Conservation (phyloP, 2,329 filamentous ascomycete genomes). For the Fusarium mundagurra region DNA sequence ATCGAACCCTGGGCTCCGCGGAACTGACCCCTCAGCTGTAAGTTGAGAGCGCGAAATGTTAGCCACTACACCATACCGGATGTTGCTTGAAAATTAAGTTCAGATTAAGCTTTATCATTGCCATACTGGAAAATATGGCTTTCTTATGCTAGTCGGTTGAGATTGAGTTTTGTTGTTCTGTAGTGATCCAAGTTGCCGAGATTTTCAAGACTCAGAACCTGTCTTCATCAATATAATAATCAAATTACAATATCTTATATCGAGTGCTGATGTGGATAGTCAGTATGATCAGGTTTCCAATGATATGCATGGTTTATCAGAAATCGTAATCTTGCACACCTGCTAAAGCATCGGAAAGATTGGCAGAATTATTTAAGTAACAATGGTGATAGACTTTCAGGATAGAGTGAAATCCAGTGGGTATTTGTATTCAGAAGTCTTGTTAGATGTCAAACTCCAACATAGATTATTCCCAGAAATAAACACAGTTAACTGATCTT, state of each 20-base stretch:
- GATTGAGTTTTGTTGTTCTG: not conserved
- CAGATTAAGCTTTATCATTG: not conserved
- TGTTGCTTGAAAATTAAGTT: not conserved
- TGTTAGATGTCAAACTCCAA: not conserved
- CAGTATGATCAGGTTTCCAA: not conserved
- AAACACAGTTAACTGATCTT: not conserved
- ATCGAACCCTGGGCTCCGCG: conserved; percentile 44
- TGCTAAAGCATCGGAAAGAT: not conserved
- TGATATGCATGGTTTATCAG: not conserved
- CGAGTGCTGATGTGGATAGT: not conserved
- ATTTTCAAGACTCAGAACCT: not conserved
- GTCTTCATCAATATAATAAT: not conserved
- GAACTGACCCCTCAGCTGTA: conserved; percentile 10
- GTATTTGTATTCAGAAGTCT: conserved; percentile 11
- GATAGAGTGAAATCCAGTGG: not conserved
- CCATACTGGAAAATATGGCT: accelerated
- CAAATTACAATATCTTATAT: not conserved
- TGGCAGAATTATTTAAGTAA: too few relatives aligned
- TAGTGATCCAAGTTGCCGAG: not conserved
- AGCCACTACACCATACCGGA: conserved; percentile 50
- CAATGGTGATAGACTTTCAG: not conserved
- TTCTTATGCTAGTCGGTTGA: not conserved
- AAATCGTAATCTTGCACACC: not conserved
- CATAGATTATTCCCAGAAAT: not conserved
- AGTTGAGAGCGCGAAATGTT: conserved; percentile 49